A percentile compares a stretch with the other conserved stretches of the same genome.
Conservation (phyloP, 805 yeast species). For the Ogataea nakhonphanomensis region DNA sequence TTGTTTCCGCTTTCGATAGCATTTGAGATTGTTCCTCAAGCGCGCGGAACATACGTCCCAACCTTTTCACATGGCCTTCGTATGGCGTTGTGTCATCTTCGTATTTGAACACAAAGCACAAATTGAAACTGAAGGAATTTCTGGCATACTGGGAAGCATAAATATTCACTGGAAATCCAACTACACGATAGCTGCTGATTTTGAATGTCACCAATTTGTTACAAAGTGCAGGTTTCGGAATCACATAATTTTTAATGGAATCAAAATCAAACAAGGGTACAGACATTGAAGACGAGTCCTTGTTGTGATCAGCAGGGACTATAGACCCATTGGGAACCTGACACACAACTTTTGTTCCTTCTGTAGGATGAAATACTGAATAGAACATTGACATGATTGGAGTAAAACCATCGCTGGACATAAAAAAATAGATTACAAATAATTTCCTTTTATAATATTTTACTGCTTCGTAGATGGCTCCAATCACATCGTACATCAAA, state of each 20-base stretch:
- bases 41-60: constrained; percentile 86
- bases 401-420: constrained; percentile 59
- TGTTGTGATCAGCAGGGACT: constrained; percentile 34
- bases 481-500: constrained; percentile 24
- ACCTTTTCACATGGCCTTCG: constrained; percentile 76
- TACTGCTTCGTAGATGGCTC: constrained; percentile 4
- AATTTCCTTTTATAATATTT: neutral
- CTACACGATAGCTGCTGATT: constrained; percentile 63
- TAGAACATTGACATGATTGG: constrained; percentile 89
- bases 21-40: constrained; percentile 85
- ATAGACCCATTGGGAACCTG: constrained; percentile 84
- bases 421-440: constrained; percentile 1
- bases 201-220: constrained; percentile 75
- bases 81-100: constrained; percentile 80
- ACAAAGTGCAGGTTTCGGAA: constrained; percentile 91
- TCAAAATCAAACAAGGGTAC: constrained; percentile 70
- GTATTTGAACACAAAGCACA: constrained; percentile 86
- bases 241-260: constrained; percentile 81
- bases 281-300: constrained; percentile 35
- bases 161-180: constrained; percentile 88
- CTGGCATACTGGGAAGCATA: constrained; percentile 74
- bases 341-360: constrained; percentile 87
- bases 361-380: constrained; percentile 91
- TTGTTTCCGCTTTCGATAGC: constrained; percentile 53
- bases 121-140: constrained; percentile 88